A percentile compares a stretch with the other conserved stretches of the same genome.
These are phyloP conservation scores for Parietaria judaica DNA, from an alignment of 306 rosid species.

Conservation along the genomic window DNA sequence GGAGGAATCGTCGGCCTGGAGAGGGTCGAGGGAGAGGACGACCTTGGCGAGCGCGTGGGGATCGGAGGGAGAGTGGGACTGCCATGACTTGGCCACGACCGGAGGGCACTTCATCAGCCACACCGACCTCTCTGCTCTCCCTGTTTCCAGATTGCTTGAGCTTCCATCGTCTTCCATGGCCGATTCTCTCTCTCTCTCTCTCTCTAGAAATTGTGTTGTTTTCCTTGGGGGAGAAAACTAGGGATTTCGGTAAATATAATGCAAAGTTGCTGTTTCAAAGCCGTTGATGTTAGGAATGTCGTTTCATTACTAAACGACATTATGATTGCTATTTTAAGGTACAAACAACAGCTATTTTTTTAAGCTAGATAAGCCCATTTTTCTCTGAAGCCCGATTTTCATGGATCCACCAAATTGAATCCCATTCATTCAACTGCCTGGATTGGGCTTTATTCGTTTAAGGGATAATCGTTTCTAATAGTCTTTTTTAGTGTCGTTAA, in stretches of 20 bases:
- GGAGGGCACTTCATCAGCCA: constrained; percentile 97
- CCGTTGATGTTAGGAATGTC: background rate
- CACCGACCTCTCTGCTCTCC: constrained; percentile 78
- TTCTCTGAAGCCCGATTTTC: no score
- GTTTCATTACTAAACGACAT: background rate
- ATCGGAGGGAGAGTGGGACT: constrained; percentile 60
- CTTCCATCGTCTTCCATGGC: constrained; percentile 25
- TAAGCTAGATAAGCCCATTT: no score
- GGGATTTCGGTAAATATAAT: no score
- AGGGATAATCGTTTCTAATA: no score
- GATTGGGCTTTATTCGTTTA: no score
- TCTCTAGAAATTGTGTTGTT: background rate
- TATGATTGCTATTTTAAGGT: no score
- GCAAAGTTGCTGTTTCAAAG: no score
- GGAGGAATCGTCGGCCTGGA: constrained; percentile 67
- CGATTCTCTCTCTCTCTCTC: constrained; percentile 5
- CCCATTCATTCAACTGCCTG: no score
- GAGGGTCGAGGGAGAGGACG: constrained; percentile 88
- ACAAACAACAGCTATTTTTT: no score
- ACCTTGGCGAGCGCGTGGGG: constrained; percentile 80
- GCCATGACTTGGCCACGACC: constrained; percentile 86
- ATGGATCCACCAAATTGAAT: no score
- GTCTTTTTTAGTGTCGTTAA: no score
- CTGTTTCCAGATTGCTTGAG: constrained; percentile 54
- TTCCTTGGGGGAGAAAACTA: no score